Conservation (phyloP, 1,284 basidiomycete species). For the Rhodofomes roseus region DNA sequence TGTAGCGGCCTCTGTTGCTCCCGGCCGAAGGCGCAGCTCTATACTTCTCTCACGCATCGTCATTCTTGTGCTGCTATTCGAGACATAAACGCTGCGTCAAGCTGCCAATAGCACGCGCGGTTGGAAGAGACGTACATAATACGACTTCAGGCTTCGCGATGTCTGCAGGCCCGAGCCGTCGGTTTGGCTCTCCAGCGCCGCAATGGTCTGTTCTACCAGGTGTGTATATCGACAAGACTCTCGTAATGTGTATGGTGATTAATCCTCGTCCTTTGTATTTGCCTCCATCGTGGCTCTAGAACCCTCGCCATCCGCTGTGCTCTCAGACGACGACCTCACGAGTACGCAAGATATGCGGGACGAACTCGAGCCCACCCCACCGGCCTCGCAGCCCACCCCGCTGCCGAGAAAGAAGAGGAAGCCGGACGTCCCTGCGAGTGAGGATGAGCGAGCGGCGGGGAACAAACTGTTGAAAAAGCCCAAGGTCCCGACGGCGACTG, state of each 20-base stretch:
- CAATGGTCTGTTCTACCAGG: neutral
- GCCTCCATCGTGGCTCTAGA: neutral
- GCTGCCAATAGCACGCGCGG: too few species aligned
- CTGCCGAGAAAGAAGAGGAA: constrained; percentile 3
- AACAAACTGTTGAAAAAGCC: neutral
- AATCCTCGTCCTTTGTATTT: neutral
- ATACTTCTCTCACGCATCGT: neutral
- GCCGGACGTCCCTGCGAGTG: neutral
- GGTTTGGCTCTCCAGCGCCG: neutral
- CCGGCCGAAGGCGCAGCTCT: neutral
- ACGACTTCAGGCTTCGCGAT: neutral
- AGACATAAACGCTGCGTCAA: neutral
- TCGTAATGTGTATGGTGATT: neutral
- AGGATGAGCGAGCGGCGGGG: neutral
- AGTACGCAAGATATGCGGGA: constrained; percentile 17
- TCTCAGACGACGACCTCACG: constrained; percentile 5
- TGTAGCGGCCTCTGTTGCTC: neutral
- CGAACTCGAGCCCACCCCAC: constrained; percentile 11
- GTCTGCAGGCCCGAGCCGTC: neutral
- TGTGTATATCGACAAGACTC: neutral
- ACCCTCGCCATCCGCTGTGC: neutral
- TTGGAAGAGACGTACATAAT: neutral
- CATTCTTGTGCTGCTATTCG: neutral
- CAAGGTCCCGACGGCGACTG: neutral
- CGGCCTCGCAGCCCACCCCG: neutral